Base-by-base conservation (phyloP, 106 monocot species). In the Gastrodia elata region DNA sequence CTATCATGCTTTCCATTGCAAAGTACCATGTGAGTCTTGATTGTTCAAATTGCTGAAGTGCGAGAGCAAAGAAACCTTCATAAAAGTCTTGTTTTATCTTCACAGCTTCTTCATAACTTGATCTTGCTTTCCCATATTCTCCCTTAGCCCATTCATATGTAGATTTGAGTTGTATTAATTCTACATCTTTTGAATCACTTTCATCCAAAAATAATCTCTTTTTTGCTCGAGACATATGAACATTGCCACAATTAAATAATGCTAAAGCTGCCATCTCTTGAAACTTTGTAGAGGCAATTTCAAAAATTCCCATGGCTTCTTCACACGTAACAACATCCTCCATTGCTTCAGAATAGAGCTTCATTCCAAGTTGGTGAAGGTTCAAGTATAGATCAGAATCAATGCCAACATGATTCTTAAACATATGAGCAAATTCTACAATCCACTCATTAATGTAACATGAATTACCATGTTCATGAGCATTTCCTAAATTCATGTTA, bases 261-360 rank as follows among this genome's bases (percentile, higher is more conserved):
- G 97, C 90, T 68, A 97, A 71, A 67, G 92, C 85, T 39, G 93
- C 86, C 97, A 93, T 92, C 80, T 97, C 97, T 81, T 93, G 90
- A 76, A 90, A 97, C 56, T 93, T 97, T 15, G 74, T 73, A 65
- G 82, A 88, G 5, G 93, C 84, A 25, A 83, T 15, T 33, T 83
- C 79, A 75, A 97, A 93, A 16, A 90, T 58, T 18, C 82, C 83
- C 58, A 90, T 87, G 5, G 97, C 92, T 73, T 93, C 92, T 78
- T 90, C 90, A 59, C 90, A 86, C 14, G 87, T 88, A 38, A 97
- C 77, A 32, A 86, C 70, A 22, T 97, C 97, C 65, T 90, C 97
- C 67, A 97, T 93, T 25, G 97, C 92, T 39, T 97, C 97, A 34
- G 92, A 85, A 70, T 90, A 90, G 26, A 97, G 78, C 74, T 88